Evolutionary conservation across 2,329 filamentous ascomycete species (phyloP).

Genomic region (Exophiala sideris): DNA sequence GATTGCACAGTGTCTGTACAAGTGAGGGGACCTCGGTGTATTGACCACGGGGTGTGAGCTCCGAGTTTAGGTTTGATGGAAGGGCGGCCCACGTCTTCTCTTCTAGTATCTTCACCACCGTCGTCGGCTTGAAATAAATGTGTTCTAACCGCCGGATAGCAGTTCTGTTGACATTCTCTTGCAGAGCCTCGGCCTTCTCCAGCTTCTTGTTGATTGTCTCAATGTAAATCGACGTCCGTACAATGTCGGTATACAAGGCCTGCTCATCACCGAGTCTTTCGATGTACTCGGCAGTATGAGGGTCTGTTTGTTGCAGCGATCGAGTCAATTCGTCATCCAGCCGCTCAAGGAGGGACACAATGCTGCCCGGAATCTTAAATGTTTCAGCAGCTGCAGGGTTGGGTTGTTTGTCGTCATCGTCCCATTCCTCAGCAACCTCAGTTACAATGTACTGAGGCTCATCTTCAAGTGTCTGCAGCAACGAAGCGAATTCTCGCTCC

Average conservation of each 20-base stretch:
- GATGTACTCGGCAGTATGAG: constrained; percentile 97
- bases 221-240: constrained; percentile 83
- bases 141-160: constrained; percentile 94
- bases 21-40: constrained; percentile 68
- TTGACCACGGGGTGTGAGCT: constrained; percentile 71
- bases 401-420: constrained; percentile 94
- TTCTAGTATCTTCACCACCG: constrained; percentile 90
- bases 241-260: constrained; percentile 84
- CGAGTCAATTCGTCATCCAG: constrained; percentile 95
- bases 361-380: constrained; percentile 88
- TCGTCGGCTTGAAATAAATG: constrained; percentile 97
- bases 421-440: constrained; percentile 95
- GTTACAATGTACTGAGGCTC: constrained; percentile 80
- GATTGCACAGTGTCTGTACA: constrained; percentile 85
- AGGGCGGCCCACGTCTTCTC: constrained; percentile 88
- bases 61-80: constrained; percentile 66
- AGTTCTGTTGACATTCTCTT: constrained; percentile 87
- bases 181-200: constrained; percentile 64
- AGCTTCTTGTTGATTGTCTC: constrained; percentile 70
- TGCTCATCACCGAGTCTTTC: constrained; percentile 90
- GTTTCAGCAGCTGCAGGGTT: constrained; percentile 68
- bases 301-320: constrained; percentile 96
- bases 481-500: constrained; percentile 74
- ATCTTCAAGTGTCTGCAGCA: constrained; percentile 75
- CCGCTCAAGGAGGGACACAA: constrained; percentile 91